Base-by-base conservation (phyloP, 257 asterid species). In the Thymus mandschuricus region DNA sequence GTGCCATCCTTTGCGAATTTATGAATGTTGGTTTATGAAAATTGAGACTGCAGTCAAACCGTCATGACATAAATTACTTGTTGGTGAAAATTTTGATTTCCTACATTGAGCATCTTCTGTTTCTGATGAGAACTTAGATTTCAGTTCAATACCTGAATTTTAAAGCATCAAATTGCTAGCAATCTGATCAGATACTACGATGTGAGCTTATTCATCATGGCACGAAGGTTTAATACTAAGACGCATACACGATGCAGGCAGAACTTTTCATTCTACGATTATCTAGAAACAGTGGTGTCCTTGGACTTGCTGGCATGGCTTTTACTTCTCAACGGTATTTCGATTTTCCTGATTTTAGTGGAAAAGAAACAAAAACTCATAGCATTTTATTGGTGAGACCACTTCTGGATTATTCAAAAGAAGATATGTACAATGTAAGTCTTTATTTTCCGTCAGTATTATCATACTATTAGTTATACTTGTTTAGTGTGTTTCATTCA, bases 301-400 rank as follows among this genome's bases (percentile, higher is more conserved):
- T 91, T 81, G 99, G 99, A 81, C 99, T 94, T 77, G 96, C 95
- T 71, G 96, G 97, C 60, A 89, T 84, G 96, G 87, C 99, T 34
- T 89, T 84, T 70, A 69, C 82, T 57, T 85, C 92, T 56, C 84
- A 91, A 74, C 59, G 82, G 68, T 94, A 85, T 79, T 71, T 76
- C 0, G 78, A 81, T 66, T 68, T 59, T 57, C 87, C 84, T 54
- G 74, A 80, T 75, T 57, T 78, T 40, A 64, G 72, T 62, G 80
- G 78, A 73, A 86, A 85, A 68, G 67, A 71, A 73, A 78, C 71
- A 43, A 76, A 75, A 61, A 40, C 81, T 58, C 80, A 46, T 44
- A 89, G 97, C 70, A 71, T 87, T 58, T 68, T 94, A 65, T 71
- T 91, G 81, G 97, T 89, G 69, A 83, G 98, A 70, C 98, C 98